These are phyloP conservation scores for Leishmania aethiopica DNA, from an alignment of 208 protist species.

Conservation along the genomic window DNA sequence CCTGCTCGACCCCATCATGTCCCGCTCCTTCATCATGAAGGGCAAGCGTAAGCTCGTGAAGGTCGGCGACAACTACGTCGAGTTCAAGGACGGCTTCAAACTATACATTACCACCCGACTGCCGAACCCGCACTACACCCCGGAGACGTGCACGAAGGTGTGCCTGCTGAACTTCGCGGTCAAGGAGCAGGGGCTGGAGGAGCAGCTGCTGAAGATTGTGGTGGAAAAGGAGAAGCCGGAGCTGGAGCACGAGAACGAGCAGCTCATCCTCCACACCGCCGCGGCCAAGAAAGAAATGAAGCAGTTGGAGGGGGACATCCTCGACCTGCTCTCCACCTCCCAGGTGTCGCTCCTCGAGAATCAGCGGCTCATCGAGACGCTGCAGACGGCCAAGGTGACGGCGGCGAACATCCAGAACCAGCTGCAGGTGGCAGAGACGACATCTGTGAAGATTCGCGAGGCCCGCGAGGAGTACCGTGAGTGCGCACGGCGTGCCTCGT, in stretches of 20 bases:
- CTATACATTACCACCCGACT: slow-evolving; percentile 99
- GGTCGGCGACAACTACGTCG: slow-evolving; percentile 98
- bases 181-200: slow-evolving; percentile 97
- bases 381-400: slow-evolving; percentile 98
- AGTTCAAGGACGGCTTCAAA: slow-evolving; percentile 97
- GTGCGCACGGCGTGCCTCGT: slow-evolving; percentile 94
- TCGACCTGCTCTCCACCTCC: slow-evolving; percentile 93
- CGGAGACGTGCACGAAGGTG: slow-evolving; percentile 97
- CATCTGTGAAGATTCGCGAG: slow-evolving; percentile 96
- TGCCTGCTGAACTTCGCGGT: slow-evolving; percentile 99
- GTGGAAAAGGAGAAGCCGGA: slow-evolving; percentile 97
- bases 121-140: slow-evolving; percentile 97
- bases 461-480: slow-evolving; percentile 97
- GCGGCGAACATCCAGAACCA: slow-evolving; percentile 95
- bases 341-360: slow-evolving; percentile 97
- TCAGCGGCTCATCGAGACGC: slow-evolving; percentile 96
- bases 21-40: slow-evolving; percentile 93
- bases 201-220: slow-evolving; percentile 98
- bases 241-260: slow-evolving; percentile 98
- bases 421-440: slow-evolving; percentile 93
- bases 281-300: slow-evolving; percentile 94
- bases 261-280: slow-evolving; percentile 95
- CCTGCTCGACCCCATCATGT: slow-evolving; percentile 96
- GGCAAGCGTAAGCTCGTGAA: slow-evolving; percentile 93
- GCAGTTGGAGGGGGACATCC: slow-evolving; percentile 98